These are phyloP conservation scores for Cornus suecica DNA, from an alignment of 148 eudicot genomes.

Conservation along the genomic window DNA sequence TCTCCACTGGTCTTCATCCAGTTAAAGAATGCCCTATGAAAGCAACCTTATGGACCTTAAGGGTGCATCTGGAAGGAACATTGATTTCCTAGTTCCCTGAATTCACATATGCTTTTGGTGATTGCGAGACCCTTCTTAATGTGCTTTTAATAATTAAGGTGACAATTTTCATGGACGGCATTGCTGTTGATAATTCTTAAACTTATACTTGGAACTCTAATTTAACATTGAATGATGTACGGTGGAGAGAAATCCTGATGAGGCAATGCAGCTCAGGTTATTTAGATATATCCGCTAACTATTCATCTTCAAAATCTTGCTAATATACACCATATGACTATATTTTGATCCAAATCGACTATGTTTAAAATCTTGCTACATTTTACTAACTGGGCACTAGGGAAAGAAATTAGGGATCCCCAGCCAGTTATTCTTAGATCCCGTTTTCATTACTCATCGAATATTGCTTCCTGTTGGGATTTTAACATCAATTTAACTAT, in stretches of 20 bases:
- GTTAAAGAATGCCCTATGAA: background rate
- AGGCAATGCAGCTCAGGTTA: background rate
- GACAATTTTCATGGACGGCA: background rate
- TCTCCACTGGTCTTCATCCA: background rate
- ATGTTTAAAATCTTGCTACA: too few relatives aligned
- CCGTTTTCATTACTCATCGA: background rate
- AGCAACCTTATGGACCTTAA: background rate
- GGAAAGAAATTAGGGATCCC: background rate
- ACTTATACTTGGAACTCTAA: too few relatives aligned
- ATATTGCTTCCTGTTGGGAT: background rate
- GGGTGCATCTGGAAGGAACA: background rate
- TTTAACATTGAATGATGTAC: too few relatives aligned
- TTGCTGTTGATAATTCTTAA: too few relatives aligned
- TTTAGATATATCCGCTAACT: too few relatives aligned
- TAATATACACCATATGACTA: background rate
- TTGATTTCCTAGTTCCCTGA: background rate
- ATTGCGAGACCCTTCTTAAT: background rate
- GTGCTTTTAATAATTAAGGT: too few relatives aligned
- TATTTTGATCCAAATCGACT: background rate
- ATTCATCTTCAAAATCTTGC: background rate
- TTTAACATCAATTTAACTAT: too few relatives aligned
- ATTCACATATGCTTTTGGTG: background rate
- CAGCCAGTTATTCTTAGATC: background rate
- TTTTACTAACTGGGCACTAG: too few relatives aligned
- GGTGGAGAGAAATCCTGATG: background rate